Evolutionary conservation across 2,329 filamentous ascomycete genomes (phyloP), one percentile per base, ranked within the genome.

Genomic region (Neospermospora avenae): DNA sequence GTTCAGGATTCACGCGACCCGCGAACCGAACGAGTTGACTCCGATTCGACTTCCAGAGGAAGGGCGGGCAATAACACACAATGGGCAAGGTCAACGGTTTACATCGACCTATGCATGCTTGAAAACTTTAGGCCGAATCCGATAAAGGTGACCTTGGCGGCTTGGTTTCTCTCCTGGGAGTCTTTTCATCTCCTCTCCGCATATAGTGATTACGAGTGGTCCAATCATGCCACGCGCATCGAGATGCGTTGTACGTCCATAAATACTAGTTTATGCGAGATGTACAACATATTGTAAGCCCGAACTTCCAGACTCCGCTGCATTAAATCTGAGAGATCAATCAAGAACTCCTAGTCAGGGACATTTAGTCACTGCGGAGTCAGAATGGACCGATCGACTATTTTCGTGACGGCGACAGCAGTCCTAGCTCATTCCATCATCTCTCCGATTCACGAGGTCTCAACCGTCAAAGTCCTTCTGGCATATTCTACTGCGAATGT

Each of bases 361-460:
- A n/a, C n/a, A n/a, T n/a, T n/a, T 14, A 6, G 22, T 22, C 18
- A 14, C n/a, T 0, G 14, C 3, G 22, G n/a, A 39, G 16, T 37
- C 18, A 45, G 34, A 18, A 59, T 59, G 57, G 51, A 51, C n/a
- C 42, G 14, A 20, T 20, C 22, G 4, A 41, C 16, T 55, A 22
- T 42, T 8, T 28, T 39, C 2, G 60, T 52, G 3, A 52, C 16
- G 5, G 57, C 45, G 8, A 37, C 54, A 13, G 60, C 52, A 16
- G 25, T 59, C n/a, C 46, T 25, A 24, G 44, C 45, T 10, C 60
- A 62, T 35, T n/a, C 42, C 18, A 48, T 53, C 24, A 6, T 62
- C n/a, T 62, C 51, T 22, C 60, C 60, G 2, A 62, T 62, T 10
- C 60, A 57, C 18, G 60, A 62, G 25, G 56, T 59, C 14, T 58